These are phyloP conservation scores for Aspergillus versicolor DNA, from an alignment of 2,329 filamentous ascomycete genomes.

Conservation along the genomic window DNA sequence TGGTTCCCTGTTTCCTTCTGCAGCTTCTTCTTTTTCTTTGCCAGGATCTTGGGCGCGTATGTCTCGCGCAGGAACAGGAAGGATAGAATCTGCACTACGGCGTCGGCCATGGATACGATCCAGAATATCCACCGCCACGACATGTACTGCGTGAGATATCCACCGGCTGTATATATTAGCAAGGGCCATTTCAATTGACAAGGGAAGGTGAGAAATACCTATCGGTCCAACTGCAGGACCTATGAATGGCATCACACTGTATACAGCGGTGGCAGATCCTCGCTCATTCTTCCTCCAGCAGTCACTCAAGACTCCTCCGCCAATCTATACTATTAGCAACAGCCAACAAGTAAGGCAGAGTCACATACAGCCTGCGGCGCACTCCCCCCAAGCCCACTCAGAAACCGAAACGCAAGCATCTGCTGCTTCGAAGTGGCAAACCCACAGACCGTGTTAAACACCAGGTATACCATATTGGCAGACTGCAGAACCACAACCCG, in stretches of 20 bases:
- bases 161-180: constrained; percentile 45
- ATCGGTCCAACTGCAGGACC: constrained; percentile 67
- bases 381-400: constrained; percentile 59
- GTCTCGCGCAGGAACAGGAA: constrained; percentile 65
- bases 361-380: constrained; percentile 25
- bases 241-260: constrained; percentile 62
- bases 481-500: constrained; percentile 15
- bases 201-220: neutral
- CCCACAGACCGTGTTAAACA: constrained; percentile 16
- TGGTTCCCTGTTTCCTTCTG: constrained; percentile 38
- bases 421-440: constrained; percentile 37
- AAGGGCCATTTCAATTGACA: no score
- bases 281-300: constrained; percentile 61
- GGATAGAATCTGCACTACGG: constrained; percentile 59
- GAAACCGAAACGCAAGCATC: constrained; percentile 54
- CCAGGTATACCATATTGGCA: constrained; percentile 16
- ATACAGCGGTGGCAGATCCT: constrained; percentile 61
- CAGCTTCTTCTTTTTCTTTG: constrained; percentile 52
- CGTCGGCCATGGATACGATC: constrained; percentile 62
- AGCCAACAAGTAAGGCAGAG: neutral
- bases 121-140: constrained; percentile 75
- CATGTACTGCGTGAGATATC: constrained; percentile 61
- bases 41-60: constrained; percentile 62
- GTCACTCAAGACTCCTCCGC: constrained; percentile 46
- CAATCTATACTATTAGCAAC: constrained; percentile 35